Percentiles rank a stretch among this genome's conserved stretches.
Conservation (phyloP, 106 monocot species). For the Acorus gramineus region DNA sequence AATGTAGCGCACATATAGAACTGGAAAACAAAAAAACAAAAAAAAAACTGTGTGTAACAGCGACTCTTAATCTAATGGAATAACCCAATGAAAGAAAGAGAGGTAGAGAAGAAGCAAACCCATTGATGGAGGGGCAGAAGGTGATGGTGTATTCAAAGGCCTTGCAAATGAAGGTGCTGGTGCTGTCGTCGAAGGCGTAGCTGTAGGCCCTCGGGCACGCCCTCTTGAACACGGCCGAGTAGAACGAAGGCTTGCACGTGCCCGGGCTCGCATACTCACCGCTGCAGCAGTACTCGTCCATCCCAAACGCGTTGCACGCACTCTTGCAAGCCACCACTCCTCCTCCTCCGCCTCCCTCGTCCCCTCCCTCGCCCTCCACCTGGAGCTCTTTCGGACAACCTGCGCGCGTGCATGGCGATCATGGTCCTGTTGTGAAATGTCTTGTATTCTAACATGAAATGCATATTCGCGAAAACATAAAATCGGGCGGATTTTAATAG, state of each 20-base stretch:
- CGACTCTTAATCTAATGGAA: background rate
- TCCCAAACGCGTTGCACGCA: conserved; percentile 69
- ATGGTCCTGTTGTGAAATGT: too few relatives aligned
- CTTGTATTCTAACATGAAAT: too few relatives aligned
- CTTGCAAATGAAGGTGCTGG: conserved; percentile 79
- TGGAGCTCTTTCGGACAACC: conserved; percentile 78
- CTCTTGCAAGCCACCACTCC: conserved; percentile 70
- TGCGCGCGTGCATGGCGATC: conserved; percentile 1
- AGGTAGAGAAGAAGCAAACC: conserved; percentile 15
- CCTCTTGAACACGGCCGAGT: conserved; percentile 62
- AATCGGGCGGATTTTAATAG: too few relatives aligned
- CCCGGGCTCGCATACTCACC: conserved; percentile 52
- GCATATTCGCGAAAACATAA: too few relatives aligned
- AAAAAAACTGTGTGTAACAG: too few relatives aligned
- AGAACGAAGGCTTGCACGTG: conserved; percentile 48
- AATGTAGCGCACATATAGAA: too few relatives aligned
- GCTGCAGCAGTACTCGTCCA: conserved; percentile 72
- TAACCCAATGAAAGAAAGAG: background rate
- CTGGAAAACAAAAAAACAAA: too few relatives aligned
- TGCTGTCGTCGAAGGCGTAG: conserved; percentile 74
- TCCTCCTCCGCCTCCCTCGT: too few relatives aligned
- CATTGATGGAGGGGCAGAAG: conserved; percentile 48
- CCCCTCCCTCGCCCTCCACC: conserved; percentile 27
- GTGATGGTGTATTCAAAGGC: conserved; percentile 49
- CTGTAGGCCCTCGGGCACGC: conserved; percentile 79